Evolutionary conservation across 768 basidiomycete species (phyloP).

Genomic region (Krasilnikovozyma curviuscula): DNA sequence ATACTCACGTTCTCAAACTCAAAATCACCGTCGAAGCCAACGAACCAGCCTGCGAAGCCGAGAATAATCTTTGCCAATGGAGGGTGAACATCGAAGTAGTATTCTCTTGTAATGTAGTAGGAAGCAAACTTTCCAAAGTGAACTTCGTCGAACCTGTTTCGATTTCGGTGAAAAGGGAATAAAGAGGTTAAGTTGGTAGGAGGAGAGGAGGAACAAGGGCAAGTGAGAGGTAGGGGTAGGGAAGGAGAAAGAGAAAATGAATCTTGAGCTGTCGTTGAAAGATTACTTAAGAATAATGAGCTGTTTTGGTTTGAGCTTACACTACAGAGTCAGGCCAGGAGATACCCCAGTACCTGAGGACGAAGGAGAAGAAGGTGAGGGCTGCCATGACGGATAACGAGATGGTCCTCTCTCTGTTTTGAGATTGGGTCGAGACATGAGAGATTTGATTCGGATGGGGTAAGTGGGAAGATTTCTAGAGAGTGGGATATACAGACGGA

Average conservation of each 20-base stretch:
- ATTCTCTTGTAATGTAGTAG: conserved; percentile 76
- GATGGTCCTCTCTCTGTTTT: conserved; percentile 2
- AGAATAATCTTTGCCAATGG: conserved; percentile 91
- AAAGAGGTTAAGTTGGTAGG: conserved; percentile 86
- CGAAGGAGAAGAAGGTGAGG: conserved; percentile 9
- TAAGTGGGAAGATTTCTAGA: neutral
- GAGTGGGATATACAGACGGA: neutral
- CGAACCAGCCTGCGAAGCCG: conserved; percentile 85
- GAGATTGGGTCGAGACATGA: neutral
- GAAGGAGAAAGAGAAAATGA: conserved; percentile 7
- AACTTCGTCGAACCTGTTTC: conserved; percentile 75
- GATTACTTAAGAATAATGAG: neutral
- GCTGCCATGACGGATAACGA: conserved; percentile 6
- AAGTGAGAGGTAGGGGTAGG: conserved; percentile 31
- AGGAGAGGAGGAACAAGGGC: conserved; percentile 62
- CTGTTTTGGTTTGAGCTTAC: conserved; percentile 6
- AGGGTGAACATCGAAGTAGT: conserved; percentile 98
- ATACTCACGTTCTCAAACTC: conserved; percentile 83
- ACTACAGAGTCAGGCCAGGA: conserved; percentile 21
- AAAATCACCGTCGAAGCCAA: conserved; percentile 87
- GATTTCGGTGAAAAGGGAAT: conserved; percentile 31
- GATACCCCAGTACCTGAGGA: conserved; percentile 19
- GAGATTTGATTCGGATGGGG: neutral
- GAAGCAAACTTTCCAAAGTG: conserved; percentile 97
- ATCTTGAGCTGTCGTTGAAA: conserved; percentile 19